Evolutionary conservation across 306 rosid genomes (phyloP), one percentile per base, ranked within the genome.

Genomic region (Dalbergia oliveri): DNA sequence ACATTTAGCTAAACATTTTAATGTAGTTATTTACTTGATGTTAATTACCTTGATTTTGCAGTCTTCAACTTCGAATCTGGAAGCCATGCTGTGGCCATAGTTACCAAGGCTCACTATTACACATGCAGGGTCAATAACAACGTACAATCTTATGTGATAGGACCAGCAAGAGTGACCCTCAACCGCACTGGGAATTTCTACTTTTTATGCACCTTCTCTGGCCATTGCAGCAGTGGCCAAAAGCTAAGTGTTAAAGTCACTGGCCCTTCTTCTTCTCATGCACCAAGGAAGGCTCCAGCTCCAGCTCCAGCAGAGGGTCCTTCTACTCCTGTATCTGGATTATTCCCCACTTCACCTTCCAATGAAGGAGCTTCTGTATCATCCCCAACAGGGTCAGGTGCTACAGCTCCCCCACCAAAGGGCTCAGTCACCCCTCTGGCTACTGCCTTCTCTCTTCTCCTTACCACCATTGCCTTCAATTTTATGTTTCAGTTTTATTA

Each of bases 201-300:
- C 70, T 86, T 84, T 74, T 74, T 79, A 43, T 83, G 91, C 75
- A 56, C 80, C 43, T 23, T 84, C 41, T 8, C 57, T 4, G 76
- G 47, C n/a, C 89, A 87, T 78, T 91, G 95, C 78, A 13, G 5
- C 34, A 16, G 62, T 33, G 90, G 93, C 26, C 95, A 89, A 66
- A 89, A 89, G 87, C 53, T 91, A 26, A 81, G 72, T 43, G 19
- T 91, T 54, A 49, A 69, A 45, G 77, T 87, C 78, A 54, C 64
- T 6, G 33, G 2, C 11, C 9, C n/a, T 15, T 31, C 76, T 23
- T 23, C 56, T 51, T 10, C 82, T 15, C 66, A 83, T 9, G 9
- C 58, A 11, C 66, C 79, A 13, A 10, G 21, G 7, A 47, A 11
- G 34, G 63, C 77, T 8, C 72, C 78, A 12, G 15, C 77, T 8